phyloP scores from a whole-genome alignment of 2,329 filamentous ascomycete genomes.

The Arthrobotrys iridis region DNA sequence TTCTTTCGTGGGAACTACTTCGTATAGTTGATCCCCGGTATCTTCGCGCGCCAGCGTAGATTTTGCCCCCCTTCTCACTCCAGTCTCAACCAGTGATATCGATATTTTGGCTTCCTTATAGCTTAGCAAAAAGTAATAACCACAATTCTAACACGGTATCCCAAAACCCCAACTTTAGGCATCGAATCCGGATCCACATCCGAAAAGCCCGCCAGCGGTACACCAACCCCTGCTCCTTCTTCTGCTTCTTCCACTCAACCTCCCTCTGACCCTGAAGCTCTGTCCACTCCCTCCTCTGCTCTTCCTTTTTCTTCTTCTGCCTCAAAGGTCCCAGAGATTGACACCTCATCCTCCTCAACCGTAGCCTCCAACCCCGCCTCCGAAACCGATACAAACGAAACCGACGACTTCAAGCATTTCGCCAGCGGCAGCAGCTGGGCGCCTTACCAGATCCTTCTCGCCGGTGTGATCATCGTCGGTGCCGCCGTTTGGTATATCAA shows the following conservation, averaged over 20 bases:
- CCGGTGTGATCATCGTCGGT: conserved; percentile 16
- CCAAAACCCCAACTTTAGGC: neutral
- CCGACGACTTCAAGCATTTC: conserved; percentile 37
- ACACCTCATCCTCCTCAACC: conserved; percentile 2
- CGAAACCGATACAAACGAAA: conserved; percentile 43
- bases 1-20: neutral
- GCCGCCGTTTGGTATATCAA: conserved; percentile 49
- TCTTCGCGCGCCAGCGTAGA: neutral
- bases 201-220: conserved; percentile 1
- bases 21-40: neutral
- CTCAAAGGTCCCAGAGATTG: conserved; percentile 15
- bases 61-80: neutral
- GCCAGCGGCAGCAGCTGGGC: conserved; percentile 11
- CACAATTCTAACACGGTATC: conserved; percentile 6
- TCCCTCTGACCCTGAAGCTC: neutral
- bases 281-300: neutral
- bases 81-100: neutral
- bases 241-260: neutral
- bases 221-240: conserved; percentile 6
- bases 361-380: conserved; percentile 34
- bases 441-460: conserved; percentile 39
- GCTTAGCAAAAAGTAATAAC: too few relatives aligned
- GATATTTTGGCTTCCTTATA: neutral
- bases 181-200: neutral
- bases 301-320: neutral